Base-by-base conservation (phyloP, 2,329 filamentous ascomycete species). In the Triangularia verruculosa region DNA sequence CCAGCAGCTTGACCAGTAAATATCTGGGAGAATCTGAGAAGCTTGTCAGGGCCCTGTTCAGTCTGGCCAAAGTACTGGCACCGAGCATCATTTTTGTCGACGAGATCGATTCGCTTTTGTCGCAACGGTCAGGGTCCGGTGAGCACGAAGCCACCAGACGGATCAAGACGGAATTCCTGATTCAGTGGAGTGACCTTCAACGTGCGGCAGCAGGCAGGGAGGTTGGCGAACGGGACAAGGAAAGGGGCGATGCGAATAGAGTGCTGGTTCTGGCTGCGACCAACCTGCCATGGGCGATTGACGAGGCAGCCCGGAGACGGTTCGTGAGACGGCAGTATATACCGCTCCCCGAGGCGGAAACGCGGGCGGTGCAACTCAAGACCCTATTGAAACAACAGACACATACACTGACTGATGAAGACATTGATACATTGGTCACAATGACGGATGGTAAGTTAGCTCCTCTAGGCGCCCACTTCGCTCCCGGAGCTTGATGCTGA, bases 61-160 rank as follows among this genome's bases (percentile, higher is more conserved):
- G 87, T 0, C 80, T 98, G n/a, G 93, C 95, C 4, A 96, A 96
- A 74, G 83, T 87, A 34, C 83, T 98, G 53, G 93, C 95, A 0
- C 95, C 95, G 0, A 95, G 91, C 66, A 98, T 99, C 74, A 98
- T 99, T 64, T 99, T 99, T 70, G 93, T 99, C 4, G 95, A 99
- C 72, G 95, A 99, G 74, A 99, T 99, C 67, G 95, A 99, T 75
- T 97, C 93, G 0, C 80, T 99, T 0, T 83, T 99, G 0, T 96
- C 93, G 0, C 87, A 93, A 15, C 84, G 95, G 59, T 91, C 90
- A 6, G 91, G 92, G 0, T 89, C 89, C 2, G 89, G 91, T 1
- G 95, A 98, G 72, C 91, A 98, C 71, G 95, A 99, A 77, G 92
- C 95, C 0, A 96, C 93, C 0, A 84, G 94, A 63, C 86, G 95